Percentiles rank a stretch among this genome's conserved stretches.
These are phyloP conservation scores for Kwoniella bestiolae DNA, from an alignment of 768 basidiomycete species.

Conservation along the genomic window DNA sequence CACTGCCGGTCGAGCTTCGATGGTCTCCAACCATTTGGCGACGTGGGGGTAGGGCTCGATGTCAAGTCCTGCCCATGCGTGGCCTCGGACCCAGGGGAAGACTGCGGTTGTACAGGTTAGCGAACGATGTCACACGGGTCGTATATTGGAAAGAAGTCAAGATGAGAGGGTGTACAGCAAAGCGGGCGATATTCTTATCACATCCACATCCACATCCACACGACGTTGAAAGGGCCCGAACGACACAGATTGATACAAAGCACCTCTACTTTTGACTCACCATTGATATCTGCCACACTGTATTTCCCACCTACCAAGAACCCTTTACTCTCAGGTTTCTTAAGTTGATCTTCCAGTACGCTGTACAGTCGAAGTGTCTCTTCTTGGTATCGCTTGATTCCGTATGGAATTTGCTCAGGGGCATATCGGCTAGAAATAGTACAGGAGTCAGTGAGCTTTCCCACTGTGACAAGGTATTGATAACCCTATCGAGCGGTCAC, in stretches of 20 bases:
- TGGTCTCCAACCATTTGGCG: conserved; percentile 63
- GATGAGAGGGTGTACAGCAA: not conserved
- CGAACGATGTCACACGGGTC: no score
- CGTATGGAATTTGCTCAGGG: conserved; percentile 55
- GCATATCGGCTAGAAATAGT: conserved; percentile 49
- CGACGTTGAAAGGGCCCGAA: no score
- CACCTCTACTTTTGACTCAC: conserved; percentile 31
- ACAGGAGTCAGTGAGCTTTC: not conserved
- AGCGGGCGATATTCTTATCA: no score
- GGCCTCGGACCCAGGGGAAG: conserved; percentile 64
- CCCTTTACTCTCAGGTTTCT: conserved; percentile 64
- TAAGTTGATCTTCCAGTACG: conserved; percentile 80
- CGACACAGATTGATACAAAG: no score
- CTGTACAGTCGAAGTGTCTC: conserved; percentile 82
- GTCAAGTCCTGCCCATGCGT: conserved; percentile 62
- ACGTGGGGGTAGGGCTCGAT: conserved; percentile 70
- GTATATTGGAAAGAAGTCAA: no score
- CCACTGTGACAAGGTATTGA: no score
- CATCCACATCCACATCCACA: no score
- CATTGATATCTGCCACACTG: conserved; percentile 64
- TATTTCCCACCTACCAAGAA: conserved; percentile 77
- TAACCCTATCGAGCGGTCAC: no score
- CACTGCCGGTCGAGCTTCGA: conserved; percentile 57
- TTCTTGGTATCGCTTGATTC: conserved; percentile 68
- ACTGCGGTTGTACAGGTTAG: conserved; percentile 22